These are phyloP conservation scores for Dichomitus squalens DNA, from an alignment of 1,284 basidiomycete species.

Conservation along the genomic window DNA sequence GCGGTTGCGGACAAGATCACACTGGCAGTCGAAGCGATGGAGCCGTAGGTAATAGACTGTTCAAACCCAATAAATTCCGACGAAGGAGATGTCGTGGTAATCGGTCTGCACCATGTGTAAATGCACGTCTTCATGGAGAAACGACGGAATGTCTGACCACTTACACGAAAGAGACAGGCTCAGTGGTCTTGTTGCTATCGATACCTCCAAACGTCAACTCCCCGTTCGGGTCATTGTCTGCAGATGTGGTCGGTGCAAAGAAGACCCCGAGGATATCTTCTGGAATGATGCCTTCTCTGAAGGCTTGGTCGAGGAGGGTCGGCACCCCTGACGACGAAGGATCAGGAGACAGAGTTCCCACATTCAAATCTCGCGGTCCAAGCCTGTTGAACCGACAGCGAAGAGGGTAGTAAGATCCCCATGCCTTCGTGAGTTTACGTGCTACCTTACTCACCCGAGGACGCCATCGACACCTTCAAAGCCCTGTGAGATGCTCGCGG, in stretches of 20 bases:
- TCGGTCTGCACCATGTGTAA: slow-evolving; percentile 16
- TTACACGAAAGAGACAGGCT: slow-evolving; percentile 49
- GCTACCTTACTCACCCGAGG: too few relatives aligned
- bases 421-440: too few relatives aligned
- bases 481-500: slow-evolving; percentile 43
- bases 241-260: slow-evolving; percentile 45
- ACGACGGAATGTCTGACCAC: too few relatives aligned
- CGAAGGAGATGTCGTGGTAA: slow-evolving; percentile 38
- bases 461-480: slow-evolving; percentile 50
- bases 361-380: too few relatives aligned
- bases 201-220: slow-evolving; percentile 45
- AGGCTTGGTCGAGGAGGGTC: slow-evolving; percentile 47
- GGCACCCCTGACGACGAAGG: slow-evolving; percentile 23
- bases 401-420: too few relatives aligned
- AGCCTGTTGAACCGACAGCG: too few relatives aligned
- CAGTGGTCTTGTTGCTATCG: slow-evolving; percentile 50
- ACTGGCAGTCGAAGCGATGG: slow-evolving; percentile 18
- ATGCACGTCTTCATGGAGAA: too few relatives aligned
- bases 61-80: too few relatives aligned
- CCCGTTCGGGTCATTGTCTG: slow-evolving; percentile 26
- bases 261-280: slow-evolving; percentile 45
- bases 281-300: slow-evolving; percentile 29
- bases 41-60: slow-evolving; percentile 27
- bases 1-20: neutral
- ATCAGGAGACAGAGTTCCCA: too few relatives aligned